These are phyloP conservation scores for Gossypium sturtianum DNA, from an alignment of 345 rosid genomes.

Conservation along the genomic window DNA sequence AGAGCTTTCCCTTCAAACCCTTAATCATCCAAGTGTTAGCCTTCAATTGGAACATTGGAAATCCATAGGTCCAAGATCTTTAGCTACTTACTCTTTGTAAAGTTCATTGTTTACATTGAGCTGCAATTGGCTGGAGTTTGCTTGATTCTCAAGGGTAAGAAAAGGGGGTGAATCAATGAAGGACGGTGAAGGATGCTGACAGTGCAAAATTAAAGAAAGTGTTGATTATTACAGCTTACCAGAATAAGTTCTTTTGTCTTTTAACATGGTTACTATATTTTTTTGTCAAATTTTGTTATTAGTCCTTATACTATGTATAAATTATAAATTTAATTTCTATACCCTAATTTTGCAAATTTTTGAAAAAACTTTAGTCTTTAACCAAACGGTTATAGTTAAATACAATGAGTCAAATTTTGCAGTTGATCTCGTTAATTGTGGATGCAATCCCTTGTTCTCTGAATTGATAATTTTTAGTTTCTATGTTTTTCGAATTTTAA, in stretches of 20 bases:
- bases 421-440: too few relatives aligned
- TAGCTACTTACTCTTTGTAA: neutral
- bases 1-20: conserved; percentile 7
- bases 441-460: too few relatives aligned
- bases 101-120: conserved; percentile 1
- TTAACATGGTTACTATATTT: neutral
- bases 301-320: too few relatives aligned
- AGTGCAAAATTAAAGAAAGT: conserved; percentile 24
- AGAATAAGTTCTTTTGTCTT: conserved; percentile 22
- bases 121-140: conserved; percentile 23
- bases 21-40: conserved; percentile 13
- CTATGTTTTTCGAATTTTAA: too few relatives aligned
- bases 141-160: conserved; percentile 33
- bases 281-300: too few relatives aligned
- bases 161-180: neutral
- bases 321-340: too few relatives aligned
- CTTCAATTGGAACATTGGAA: conserved; percentile 10
- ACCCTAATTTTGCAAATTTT: too few relatives aligned
- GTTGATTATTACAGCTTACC: conserved; percentile 41
- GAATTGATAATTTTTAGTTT: too few relatives aligned
- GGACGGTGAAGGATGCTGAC: conserved; percentile 29
- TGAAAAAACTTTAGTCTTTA: too few relatives aligned
- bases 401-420: too few relatives aligned
- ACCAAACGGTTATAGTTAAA: too few relatives aligned
- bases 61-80: conserved; percentile 8